Evolutionary conservation across 305 asterid genomes (phyloP).

Genomic region (Solanum hybrid): DNA sequence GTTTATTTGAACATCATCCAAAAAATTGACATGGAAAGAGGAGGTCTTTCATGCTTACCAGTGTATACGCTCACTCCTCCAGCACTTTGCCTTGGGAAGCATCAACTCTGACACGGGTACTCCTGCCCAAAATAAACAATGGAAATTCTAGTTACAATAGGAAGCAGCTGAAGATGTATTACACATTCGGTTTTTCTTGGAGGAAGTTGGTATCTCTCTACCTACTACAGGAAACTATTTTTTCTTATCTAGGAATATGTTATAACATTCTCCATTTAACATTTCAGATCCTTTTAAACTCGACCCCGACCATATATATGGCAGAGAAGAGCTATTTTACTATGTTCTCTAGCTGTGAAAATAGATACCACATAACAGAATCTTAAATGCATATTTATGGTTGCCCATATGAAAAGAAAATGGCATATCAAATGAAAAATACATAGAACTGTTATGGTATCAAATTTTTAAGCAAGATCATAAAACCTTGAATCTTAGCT

Average conservation of each 20-base stretch:
- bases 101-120: not conserved
- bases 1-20: not conserved
- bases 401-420: not conserved
- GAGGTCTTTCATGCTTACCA: slow-evolving; percentile 2
- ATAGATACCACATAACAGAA: not conserved
- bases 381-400: not conserved
- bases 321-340: not conserved
- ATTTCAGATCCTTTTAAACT: not conserved
- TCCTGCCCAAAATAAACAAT: not conserved
- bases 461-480: not conserved
- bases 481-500: slow-evolving; percentile 8
- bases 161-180: not conserved
- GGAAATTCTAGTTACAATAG: not conserved
- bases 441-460: not conserved
- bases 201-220: not conserved
- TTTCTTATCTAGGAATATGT: not conserved
- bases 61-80: not conserved
- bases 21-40: not conserved
- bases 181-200: not conserved
- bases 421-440: not conserved
- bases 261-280: not conserved
- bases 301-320: not conserved
- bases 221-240: not conserved
- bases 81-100: not conserved
- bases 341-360: not conserved